A percentile compares a stretch with the other conserved stretches of the same genome.
These are phyloP conservation scores for Ceratobasidium papillatum DNA, from an alignment of 1,284 basidiomycete species.

Conservation along the genomic window DNA sequence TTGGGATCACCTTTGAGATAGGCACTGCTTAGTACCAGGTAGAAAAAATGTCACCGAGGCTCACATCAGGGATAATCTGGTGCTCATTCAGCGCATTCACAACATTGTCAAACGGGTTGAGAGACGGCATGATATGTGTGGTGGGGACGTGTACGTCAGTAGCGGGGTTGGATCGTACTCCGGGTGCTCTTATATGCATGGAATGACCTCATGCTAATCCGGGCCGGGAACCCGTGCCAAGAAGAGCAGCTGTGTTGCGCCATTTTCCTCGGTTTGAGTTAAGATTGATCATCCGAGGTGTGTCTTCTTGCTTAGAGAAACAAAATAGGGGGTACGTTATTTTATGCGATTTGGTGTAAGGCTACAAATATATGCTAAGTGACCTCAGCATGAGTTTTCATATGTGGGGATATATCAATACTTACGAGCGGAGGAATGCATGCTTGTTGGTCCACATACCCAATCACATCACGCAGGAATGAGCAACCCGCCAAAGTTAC, in stretches of 20 bases:
- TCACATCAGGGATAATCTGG: constrained; percentile 65
- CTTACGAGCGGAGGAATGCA: background rate
- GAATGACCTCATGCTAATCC: constrained; percentile 30
- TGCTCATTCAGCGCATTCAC: constrained; percentile 55
- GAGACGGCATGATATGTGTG: constrained; percentile 12
- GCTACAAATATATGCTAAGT: background rate
- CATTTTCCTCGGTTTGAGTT: background rate
- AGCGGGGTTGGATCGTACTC: background rate
- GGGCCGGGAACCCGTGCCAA: constrained; percentile 35
- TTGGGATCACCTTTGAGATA: constrained; percentile 52
- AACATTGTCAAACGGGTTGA: constrained; percentile 50
- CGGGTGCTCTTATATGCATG: constrained; percentile 31
- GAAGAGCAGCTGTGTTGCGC: background rate
- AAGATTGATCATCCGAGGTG: background rate
- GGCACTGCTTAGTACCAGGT: background rate
- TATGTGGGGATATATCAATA: background rate
- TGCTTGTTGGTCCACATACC: background rate
- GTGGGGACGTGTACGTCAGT: background rate
- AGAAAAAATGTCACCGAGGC: background rate
- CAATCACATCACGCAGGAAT: constrained; percentile 40
- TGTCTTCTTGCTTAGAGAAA: background rate
- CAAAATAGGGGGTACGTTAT: background rate
- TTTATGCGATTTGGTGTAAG: background rate
- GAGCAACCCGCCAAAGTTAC: constrained; percentile 43
- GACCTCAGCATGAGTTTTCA: background rate